A percentile compares a stretch with the other conserved stretches of the same genome.
phyloP scores from a whole-genome alignment of 495 filamentous ascomycete species.

The Penicillium egyptiacum region DNA sequence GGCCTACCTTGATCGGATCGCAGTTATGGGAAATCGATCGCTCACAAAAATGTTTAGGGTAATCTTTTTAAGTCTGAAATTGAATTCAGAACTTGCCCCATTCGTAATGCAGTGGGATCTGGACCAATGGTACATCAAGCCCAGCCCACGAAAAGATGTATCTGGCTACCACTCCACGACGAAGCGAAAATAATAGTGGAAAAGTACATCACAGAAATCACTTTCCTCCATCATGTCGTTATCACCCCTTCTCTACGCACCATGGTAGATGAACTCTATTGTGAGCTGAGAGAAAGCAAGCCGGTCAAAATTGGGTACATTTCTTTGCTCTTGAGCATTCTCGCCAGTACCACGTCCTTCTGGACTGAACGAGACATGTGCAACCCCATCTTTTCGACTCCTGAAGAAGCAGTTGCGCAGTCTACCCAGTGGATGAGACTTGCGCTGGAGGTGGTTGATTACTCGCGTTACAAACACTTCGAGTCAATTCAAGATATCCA shows the following conservation, averaged over 20 bases:
- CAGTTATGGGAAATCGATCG: background rate
- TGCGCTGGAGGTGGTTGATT: constrained; percentile 41
- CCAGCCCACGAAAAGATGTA: constrained; percentile 17
- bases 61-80: constrained; percentile 7
- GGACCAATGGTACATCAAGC: background rate
- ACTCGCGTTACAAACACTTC: constrained; percentile 24
- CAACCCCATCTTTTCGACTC: constrained; percentile 29
- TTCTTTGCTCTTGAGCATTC: constrained; percentile 45
- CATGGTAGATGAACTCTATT: constrained; percentile 41
- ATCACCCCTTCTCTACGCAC: constrained; percentile 38
- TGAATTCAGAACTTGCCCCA: constrained; percentile 21
- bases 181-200: constrained; percentile 42
- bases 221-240: constrained; percentile 42
- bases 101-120: constrained; percentile 3
- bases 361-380: constrained; percentile 32
- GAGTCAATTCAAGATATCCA: constrained; percentile 47
- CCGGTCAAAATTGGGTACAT: constrained; percentile 32
- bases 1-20: background rate
- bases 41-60: background rate
- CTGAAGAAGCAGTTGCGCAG: constrained; percentile 31
- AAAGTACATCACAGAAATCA: constrained; percentile 42
- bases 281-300: constrained; percentile 20
- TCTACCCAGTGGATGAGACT: constrained; percentile 38
- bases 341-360: constrained; percentile 43
- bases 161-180: constrained; percentile 41